Base-by-base conservation (phyloP, 2,329 filamentous ascomycete genomes). In the Fusarium denticulatum region DNA sequence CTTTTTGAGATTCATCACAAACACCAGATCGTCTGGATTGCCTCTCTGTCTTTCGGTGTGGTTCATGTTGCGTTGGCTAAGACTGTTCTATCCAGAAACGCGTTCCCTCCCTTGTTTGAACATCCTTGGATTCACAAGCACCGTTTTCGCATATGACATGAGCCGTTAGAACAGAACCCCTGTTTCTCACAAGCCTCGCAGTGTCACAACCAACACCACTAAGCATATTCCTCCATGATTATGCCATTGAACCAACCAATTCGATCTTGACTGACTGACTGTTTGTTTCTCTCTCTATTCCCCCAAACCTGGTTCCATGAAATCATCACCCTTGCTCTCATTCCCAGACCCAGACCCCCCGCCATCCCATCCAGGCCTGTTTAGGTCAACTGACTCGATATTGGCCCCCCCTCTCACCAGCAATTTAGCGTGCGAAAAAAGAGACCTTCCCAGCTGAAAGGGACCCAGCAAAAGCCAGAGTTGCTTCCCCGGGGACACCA, bases 351-450 rank as follows among this genome's bases (percentile, higher is more conserved):
- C 59, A 34, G 37, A 63, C 43, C 74, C 61, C 63, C 63, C 53
- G 59, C 46, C 64, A 53, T 43, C 37, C 37, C 18, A 13, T 66
- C 60, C 50, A 67, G 70, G 58, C 64, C 58, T 75, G 59, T 69
- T 65, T 67, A 59, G 68, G 57, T 74, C 66, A 62, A 77, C 71
- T 76, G 75, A 74, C 75, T 74, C 76, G 65, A 76, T 61, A 67
- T 68, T 71, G 46, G 58, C 16, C 30, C 59, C 66, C 65, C 60
- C 53, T 61, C 67, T 73, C 49, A 52, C 60, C 60, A 73, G 32
- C 18, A 60, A 40, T 64, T 71, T 73, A 74, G 71, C 67, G 67
- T 52, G 34, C 20, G 36, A 59, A 73, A 73, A 64, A 64, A 47
- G 58, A 72, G 64, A 26, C 61, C 28, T 50, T 47, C 32, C 69